Evolutionary conservation across 1,139 yeast species (phyloP), one percentile per base, ranked within the genome.

Genomic region (Yamadazyma spencermartinsiae): DNA sequence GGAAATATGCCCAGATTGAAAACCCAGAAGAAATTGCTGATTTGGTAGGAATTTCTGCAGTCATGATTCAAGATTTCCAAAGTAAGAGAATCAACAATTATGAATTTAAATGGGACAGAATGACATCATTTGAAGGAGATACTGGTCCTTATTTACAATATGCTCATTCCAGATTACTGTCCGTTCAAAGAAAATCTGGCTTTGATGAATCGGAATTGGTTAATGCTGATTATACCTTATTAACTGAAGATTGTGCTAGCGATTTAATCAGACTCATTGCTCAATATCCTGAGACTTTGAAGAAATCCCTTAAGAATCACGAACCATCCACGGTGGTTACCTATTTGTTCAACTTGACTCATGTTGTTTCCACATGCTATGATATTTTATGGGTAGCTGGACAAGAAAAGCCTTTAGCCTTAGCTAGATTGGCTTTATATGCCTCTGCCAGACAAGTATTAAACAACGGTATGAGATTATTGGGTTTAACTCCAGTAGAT

Each of bases 41-140:
- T 61, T 76, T 89, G 56, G 83, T 94, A 41, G 99, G 98, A 63
- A 87, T 92, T 44, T 86, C 97, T 31, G 98, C 98, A 10, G 96
- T 94, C 44, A 90, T 94, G 96, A 86, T 94, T 58, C 98, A 94
- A 73, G 99, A 94, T 66, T 89, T 92, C 97, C 95, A 88, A 70
- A 85, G 96, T 46, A 94, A 94, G 74, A 86, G 98, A 68, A 80
- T 90, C 65, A 89, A 92, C 74, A 90, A 92, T 70, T 94, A 94
- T 69, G 89, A 84, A 55, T 94, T 94, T 69, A 87, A 89, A 67
- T 92, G 98, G 99, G 90, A 86, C 56, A 86, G 99, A 74, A 92
- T 92, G 98, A 77, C 87, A 36, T 88, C 97, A 5, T 90, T 94
- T 52, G 99, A 92, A 74, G 99, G 99, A 67, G 99, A 92, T 66